Evolutionary conservation across 192 early-diverging fungal species (phyloP).

Genomic region (Coemansia sp.): DNA sequence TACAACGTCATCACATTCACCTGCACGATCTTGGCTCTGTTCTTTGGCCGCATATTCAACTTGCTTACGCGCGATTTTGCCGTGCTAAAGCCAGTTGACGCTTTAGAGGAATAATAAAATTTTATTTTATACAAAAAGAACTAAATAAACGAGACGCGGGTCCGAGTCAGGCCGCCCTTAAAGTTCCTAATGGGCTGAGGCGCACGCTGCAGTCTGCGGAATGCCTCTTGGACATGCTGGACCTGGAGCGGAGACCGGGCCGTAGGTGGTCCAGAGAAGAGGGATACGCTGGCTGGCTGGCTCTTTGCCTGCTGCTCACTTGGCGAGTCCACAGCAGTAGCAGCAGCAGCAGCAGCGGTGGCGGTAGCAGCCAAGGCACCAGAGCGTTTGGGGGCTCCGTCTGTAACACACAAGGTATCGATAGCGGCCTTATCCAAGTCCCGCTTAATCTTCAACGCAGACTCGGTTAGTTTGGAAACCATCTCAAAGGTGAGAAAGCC

Average conservation of each 20-base stretch:
- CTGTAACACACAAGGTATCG: constrained; percentile 22
- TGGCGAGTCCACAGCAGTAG: background rate
- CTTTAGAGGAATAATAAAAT: background rate
- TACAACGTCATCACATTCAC: constrained; percentile 99
- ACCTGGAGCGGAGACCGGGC: constrained; percentile 83
- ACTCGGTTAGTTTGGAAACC: constrained; percentile 90
- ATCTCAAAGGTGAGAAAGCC: constrained; percentile 97
- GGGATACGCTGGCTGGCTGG: constrained; percentile 45
- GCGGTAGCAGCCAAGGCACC: background rate
- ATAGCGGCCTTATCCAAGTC: constrained; percentile 61
- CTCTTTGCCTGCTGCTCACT: constrained; percentile 29
- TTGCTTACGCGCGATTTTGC: constrained; percentile 70
- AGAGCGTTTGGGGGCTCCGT: constrained; percentile 19
- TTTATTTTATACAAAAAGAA: background rate
- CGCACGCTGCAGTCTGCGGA: constrained; percentile 76
- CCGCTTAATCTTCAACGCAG: constrained; percentile 76
- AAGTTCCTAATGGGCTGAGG: constrained; percentile 80
- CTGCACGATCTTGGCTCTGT: constrained; percentile 92
- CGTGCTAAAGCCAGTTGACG: constrained; percentile 23
- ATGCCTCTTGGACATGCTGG: constrained; percentile 93
- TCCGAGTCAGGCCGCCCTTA: constrained; percentile 72
- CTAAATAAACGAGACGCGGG: constrained; percentile 73
- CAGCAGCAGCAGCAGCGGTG: background rate
- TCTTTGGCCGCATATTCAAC: constrained; percentile 96
- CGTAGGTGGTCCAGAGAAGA: constrained; percentile 81